Base-by-base conservation (phyloP, 192 early-diverging fungal species). In the Podila minutissima region DNA sequence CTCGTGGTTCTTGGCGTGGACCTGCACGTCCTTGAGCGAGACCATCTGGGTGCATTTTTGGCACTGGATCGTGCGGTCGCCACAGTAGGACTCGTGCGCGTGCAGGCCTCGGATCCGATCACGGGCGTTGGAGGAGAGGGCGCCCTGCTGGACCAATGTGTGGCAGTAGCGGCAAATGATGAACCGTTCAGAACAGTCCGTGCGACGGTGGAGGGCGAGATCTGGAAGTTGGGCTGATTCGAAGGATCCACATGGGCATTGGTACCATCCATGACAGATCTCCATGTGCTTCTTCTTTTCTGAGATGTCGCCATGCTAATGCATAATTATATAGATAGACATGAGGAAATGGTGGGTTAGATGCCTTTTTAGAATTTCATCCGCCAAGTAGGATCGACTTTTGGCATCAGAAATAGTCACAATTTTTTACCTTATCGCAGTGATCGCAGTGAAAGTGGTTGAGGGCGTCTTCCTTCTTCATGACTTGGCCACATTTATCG, bases 111-210 rank as follows among this genome's bases (percentile, higher is more conserved):
- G 75, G 58, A 94, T 78, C 6, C 85, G 63, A 82, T 96, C 95
- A 29, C 91, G 86, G 12, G 91, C 76, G 38, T 83, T 81, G 0
- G 74, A 64, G 0, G 92, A 83, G 4, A 66, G 62, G 8, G 68
- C 73, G 0, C 94, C 96, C 67, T 94, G 93, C 20, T 85, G 84
- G 9, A 92, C 88, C 13, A 89, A 72, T 4, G 88, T 91, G 69
- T 91, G 93, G 74, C 97, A 98, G 74, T 91, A 97, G 59, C 92
- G 87, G 75, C 95, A 98, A 22, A 91, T 88, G 69, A 96, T 94
- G 31, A 94, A 76, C 38, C 89, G 88, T 24, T 93, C 88, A 1
- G 91, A 85, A 50, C 97, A 98, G 12, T 66, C 71, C 1, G 86
- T 88, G 24, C 87, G 88, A 15, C 90, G 87, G 77, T 98, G 97